Evolutionary conservation across 78 protist species (phyloP).

Genomic region (Dictyostelium capitatum): DNA sequence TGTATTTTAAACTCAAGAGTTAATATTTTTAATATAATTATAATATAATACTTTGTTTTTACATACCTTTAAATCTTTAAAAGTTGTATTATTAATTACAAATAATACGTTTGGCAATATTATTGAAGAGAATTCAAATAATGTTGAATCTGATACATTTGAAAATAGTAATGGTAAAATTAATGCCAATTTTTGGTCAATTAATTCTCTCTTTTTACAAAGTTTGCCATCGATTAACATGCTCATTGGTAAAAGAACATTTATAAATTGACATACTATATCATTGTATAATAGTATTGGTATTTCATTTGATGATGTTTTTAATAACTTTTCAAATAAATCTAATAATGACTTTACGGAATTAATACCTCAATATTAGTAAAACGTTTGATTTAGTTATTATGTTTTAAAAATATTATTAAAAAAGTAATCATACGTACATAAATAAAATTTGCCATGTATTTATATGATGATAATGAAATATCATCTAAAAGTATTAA

Average conservation of each 20-base stretch:
- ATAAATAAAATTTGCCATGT: constrained; percentile 5
- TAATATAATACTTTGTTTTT: not conserved
- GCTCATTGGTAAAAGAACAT: constrained; percentile 9
- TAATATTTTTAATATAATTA: not conserved
- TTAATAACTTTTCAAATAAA: constrained; percentile 19
- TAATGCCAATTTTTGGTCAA: not conserved
- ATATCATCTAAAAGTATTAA: not conserved
- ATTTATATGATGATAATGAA: not conserved
- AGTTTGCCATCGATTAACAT: not conserved
- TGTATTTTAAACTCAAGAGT: too few relatives aligned
- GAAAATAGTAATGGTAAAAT: constrained; percentile 7
- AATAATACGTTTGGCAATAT: not conserved
- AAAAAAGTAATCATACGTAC: not conserved
- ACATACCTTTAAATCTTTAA: constrained; percentile 15
- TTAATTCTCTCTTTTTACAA: not conserved
- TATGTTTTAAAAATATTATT: not conserved
- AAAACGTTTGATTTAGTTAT: not conserved
- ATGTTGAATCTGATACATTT: constrained; percentile 2
- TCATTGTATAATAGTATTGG: not conserved
- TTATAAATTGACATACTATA: not conserved
- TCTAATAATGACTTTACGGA: not conserved
- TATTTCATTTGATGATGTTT: constrained; percentile 7
- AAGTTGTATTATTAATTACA: constrained; percentile 2
- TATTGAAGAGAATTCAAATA: not conserved
- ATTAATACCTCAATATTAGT: too few relatives aligned